phyloP scores from a whole-genome alignment of 2,329 filamentous ascomycete species.

The Myriosclerotinia curreyana region DNA sequence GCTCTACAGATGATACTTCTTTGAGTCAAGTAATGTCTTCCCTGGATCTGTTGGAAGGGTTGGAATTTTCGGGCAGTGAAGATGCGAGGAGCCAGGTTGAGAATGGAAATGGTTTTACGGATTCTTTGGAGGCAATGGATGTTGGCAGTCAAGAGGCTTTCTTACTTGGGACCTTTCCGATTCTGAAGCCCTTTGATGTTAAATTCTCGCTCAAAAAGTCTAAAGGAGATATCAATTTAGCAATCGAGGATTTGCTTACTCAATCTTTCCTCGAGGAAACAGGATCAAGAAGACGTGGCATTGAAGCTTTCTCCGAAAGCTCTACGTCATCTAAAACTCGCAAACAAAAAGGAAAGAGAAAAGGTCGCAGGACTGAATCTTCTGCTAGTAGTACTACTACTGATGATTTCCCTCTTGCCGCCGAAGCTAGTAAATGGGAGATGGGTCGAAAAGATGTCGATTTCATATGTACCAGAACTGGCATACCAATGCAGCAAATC shows the following conservation, averaged over 20 bases:
- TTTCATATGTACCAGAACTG: conserved; percentile 54
- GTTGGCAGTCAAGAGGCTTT: conserved; percentile 60
- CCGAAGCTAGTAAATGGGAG: conserved; percentile 54
- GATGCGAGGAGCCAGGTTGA: conserved; percentile 52
- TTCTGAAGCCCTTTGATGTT: conserved; percentile 63
- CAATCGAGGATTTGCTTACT: conserved; percentile 79
- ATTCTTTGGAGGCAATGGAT: conserved; percentile 45
- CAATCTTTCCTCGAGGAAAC: conserved; percentile 72
- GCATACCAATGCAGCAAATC: conserved; percentile 48
- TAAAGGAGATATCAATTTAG: conserved; percentile 62
- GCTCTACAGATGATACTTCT: conserved; percentile 37
- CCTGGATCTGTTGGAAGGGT: conserved; percentile 31
- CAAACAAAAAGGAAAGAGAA: conserved; percentile 45
- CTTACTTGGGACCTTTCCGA: conserved; percentile 69
- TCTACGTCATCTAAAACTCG: conserved; percentile 39
- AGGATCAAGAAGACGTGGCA: conserved; percentile 62
- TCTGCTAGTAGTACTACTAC: conserved; percentile 22
- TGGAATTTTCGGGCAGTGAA: conserved; percentile 37
- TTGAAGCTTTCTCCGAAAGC: conserved; percentile 73
- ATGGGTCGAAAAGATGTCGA: conserved; percentile 55
- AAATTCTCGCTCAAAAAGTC: conserved; percentile 64
- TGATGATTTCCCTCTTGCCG: conserved; percentile 5
- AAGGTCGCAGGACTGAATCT: conserved; percentile 33
- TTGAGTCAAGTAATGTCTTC: conserved; percentile 31
- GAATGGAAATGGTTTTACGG: conserved; percentile 38